phyloP scores from a whole-genome alignment of 306 rosid species.

The Ammopiptanthus mongolicus region DNA sequence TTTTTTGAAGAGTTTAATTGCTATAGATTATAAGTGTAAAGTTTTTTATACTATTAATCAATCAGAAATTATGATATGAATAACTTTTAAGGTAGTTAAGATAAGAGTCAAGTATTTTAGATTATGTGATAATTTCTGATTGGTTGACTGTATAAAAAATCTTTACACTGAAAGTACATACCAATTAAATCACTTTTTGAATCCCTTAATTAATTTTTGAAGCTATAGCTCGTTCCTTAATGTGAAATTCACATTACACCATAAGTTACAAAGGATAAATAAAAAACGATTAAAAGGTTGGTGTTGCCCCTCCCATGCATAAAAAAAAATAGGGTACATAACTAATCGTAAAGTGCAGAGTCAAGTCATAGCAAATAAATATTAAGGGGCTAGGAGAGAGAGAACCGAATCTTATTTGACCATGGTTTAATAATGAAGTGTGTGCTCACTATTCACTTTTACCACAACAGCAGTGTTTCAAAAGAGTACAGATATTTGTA shows the following conservation, averaged over 20 bases:
- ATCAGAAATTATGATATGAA: too few relatives aligned
- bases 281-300: neutral
- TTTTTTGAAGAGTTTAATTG: too few relatives aligned
- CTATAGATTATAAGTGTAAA: too few relatives aligned
- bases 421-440: neutral
- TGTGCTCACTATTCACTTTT: neutral
- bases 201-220: slow-evolving; percentile 3
- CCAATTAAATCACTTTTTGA: too few relatives aligned
- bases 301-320: neutral
- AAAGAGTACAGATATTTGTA: too few relatives aligned
- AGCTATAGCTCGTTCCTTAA: neutral
- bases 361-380: neutral
- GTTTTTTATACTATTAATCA: too few relatives aligned
- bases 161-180: too few relatives aligned
- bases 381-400: neutral
- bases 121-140: too few relatives aligned
- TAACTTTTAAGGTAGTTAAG: too few relatives aligned
- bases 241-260: neutral
- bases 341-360: neutral
- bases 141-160: too few relatives aligned
- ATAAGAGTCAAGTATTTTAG: too few relatives aligned
- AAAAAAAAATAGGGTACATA: neutral
- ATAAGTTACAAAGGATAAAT: neutral
- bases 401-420: neutral
- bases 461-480: slow-evolving; percentile 10